These are phyloP conservation scores for Parasitella parasitica DNA, from an alignment of 371 early-diverging fungal species.

Conservation along the genomic window DNA sequence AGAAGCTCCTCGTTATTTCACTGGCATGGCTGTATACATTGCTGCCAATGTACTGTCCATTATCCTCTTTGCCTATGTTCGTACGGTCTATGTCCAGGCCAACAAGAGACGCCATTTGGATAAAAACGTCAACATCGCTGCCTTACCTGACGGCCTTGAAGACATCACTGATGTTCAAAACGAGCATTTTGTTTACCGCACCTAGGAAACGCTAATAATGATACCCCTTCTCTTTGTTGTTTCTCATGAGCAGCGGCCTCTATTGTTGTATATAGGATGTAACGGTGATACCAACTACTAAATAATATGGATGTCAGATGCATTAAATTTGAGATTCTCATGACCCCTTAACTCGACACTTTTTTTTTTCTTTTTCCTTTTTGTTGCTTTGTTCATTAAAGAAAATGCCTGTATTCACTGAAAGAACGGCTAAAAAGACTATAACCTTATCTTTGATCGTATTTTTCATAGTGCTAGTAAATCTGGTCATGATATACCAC, in stretches of 20 bases:
- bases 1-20: conserved; percentile 29
- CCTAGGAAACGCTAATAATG: conserved; percentile 4
- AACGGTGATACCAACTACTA: too few species aligned
- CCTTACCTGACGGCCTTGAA: conserved; percentile 15
- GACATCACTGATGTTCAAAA: conserved; percentile 21
- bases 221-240: not conserved
- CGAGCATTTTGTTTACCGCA: conserved; percentile 17
- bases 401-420: not conserved
- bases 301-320: too few species aligned
- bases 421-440: not conserved
- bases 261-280: too few species aligned
- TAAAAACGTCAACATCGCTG: not conserved
- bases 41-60: conserved; percentile 26
- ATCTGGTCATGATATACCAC: conserved; percentile 8
- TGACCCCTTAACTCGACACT: not conserved
- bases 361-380: not conserved
- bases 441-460: not conserved
- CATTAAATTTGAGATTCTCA: not conserved
- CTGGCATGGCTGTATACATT: conserved; percentile 33
- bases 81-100: conserved; percentile 4
- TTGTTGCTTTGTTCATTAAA: not conserved
- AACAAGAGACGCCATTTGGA: conserved; percentile 17
- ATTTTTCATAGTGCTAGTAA: conserved; percentile 14
- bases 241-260: too few species aligned
- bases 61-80: conserved; percentile 17